A percentile compares a stretch with the other conserved stretches of the same genome.
Conservation (phyloP, 345 rosid genomes). For the Adansonia digitata region DNA sequence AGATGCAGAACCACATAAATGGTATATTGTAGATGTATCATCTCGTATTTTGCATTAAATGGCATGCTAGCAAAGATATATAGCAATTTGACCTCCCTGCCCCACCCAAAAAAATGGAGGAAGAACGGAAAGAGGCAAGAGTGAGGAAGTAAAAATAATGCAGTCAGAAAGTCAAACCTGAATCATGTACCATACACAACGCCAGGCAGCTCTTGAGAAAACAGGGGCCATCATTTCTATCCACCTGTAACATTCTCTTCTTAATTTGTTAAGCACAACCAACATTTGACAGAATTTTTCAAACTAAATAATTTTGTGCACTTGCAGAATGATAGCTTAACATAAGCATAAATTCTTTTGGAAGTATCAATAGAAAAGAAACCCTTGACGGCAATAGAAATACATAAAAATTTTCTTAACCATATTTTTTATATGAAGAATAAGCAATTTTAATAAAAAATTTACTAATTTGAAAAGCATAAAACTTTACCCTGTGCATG, state of each 20-base stretch:
- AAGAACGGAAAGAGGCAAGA: neutral
- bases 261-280: conserved; percentile 2
- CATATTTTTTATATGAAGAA: neutral
- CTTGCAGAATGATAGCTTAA: neutral
- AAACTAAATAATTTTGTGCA: neutral
- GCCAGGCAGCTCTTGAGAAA: conserved; percentile 70
- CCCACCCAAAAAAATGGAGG: neutral
- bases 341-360: neutral
- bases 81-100: neutral
- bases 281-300: conserved; percentile 3
- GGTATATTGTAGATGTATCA: too few relatives aligned
- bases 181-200: conserved; percentile 70
- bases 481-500: conserved; percentile 60
- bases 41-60: neutral
- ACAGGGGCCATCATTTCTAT: conserved; percentile 83
- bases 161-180: conserved; percentile 33
- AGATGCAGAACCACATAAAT: neutral
- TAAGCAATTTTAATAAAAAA: neutral
- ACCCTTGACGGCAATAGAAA: neutral
- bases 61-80: neutral
- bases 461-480: neutral
- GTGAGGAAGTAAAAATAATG: neutral
- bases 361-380: neutral
- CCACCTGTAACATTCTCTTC: conserved; percentile 41
- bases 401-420: neutral